These are phyloP conservation scores for Colletotrichum spaethianum DNA, from an alignment of 2,329 filamentous ascomycete species.

Conservation along the genomic window DNA sequence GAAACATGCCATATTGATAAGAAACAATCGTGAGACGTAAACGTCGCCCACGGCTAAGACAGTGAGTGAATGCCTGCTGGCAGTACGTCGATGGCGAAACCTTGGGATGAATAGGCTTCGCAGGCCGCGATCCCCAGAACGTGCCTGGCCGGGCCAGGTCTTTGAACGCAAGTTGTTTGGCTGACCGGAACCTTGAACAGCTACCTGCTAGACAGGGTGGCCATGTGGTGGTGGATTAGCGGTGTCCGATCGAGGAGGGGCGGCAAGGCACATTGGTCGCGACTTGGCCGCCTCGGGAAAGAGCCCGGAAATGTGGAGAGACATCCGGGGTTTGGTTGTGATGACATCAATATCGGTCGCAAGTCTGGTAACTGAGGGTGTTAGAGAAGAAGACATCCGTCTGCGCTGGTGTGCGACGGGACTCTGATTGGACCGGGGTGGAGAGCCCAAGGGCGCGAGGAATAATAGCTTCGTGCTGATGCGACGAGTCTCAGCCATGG, in stretches of 20 bases:
- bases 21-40: not conserved
- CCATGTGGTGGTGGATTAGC: slow-evolving; percentile 38
- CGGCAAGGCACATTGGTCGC: slow-evolving; percentile 38
- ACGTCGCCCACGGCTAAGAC: not conserved
- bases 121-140: not conserved
- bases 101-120: not conserved
- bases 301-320: slow-evolving; percentile 36
- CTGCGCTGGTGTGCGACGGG: slow-evolving; percentile 28
- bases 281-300: slow-evolving; percentile 40
- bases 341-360: slow-evolving; percentile 33
- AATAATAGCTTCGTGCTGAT: not conserved
- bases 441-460: not conserved
- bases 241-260: slow-evolving; percentile 37
- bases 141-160: not conserved
- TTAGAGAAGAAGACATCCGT: not conserved
- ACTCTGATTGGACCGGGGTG: slow-evolving; percentile 11
- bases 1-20: not conserved
- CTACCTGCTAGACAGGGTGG: slow-evolving; percentile 33
- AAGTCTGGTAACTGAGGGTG: slow-evolving; percentile 11
- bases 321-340: slow-evolving; percentile 27
- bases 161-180: slow-evolving; percentile 18
- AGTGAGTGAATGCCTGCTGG: not conserved
- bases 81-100: not conserved
- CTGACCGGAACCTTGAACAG: slow-evolving; percentile 28
- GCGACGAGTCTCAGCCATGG: slow-evolving; percentile 23